These are phyloP conservation scores for Aschersonia sp. DNA, from an alignment of 2,329 filamentous ascomycete genomes.

Conservation along the genomic window DNA sequence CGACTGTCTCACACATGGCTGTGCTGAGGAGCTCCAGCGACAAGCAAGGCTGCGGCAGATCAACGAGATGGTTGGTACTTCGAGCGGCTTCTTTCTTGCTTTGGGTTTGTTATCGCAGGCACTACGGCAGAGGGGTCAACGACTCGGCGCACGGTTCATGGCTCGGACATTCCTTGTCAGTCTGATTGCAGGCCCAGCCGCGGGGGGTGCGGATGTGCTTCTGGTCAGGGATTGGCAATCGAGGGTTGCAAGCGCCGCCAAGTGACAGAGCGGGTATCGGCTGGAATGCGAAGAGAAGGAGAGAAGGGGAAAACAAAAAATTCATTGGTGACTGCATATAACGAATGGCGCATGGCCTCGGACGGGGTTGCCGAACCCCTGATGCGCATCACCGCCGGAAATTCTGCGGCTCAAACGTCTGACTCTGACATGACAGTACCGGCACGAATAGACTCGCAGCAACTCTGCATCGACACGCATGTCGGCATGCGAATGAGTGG, in stretches of 20 bases:
- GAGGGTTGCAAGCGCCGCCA: background rate
- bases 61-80: conserved; percentile 7
- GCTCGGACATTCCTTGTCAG: conserved; percentile 6
- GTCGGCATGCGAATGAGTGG: no score
- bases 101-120: background rate
- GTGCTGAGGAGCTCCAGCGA: background rate
- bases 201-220: conserved; percentile 4
- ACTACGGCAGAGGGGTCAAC: background rate
- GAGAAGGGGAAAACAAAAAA: no score
- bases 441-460: no score
- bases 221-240: conserved; percentile 1
- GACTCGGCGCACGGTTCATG: background rate
- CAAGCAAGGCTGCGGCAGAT: conserved; percentile 6
- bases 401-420: no score
- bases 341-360: no score
- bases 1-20: background rate
- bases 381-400: no score
- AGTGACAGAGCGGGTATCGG: background rate
- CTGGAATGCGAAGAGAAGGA: no score
- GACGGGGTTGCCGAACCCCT: no score
- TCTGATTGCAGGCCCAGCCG: conserved; percentile 6
- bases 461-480: no score
- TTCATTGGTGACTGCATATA: no score
- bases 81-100: conserved; percentile 6
- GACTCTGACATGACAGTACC: no score